Evolutionary conservation across 176 grass and related monocot species (phyloP).

Genomic region (Areca catechu): DNA sequence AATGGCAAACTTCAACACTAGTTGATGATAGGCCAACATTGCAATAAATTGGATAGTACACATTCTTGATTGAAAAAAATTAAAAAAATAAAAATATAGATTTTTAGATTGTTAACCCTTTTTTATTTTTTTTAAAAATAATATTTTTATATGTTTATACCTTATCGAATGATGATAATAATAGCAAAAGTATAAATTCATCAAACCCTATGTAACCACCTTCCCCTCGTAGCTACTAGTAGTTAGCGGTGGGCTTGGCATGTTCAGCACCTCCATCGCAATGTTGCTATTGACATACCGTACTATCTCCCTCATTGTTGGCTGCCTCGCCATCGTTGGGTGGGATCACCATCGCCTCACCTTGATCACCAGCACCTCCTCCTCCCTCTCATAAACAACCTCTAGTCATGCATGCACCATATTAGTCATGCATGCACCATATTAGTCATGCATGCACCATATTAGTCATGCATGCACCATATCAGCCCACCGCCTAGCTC

Average conservation of each 20-base stretch:
- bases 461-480: constrained; percentile 52
- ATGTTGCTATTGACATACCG: no score
- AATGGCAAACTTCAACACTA: no score
- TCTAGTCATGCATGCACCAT: no score
- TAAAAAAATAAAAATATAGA: no score
- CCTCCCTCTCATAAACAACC: constrained; percentile 28
- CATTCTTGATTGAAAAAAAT: no score
- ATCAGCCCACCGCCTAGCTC: constrained; percentile 30
- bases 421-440: no score
- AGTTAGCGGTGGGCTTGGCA: constrained; percentile 15
- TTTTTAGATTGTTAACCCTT: no score
- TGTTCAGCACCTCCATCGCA: constrained; percentile 39
- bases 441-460: no score
- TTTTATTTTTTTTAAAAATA: no score
- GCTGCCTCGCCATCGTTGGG: constrained; percentile 24
- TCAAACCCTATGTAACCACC: constrained; percentile 37
- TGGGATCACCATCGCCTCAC: constrained; percentile 65
- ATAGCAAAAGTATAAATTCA: constrained; percentile 67
- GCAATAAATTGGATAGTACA: no score
- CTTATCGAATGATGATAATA: constrained; percentile 52
- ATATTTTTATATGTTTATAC: no score
- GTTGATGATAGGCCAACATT: no score
- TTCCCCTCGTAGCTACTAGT: constrained; percentile 8
- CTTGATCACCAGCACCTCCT: constrained; percentile 43
- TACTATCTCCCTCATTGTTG: constrained; percentile 58